These are phyloP conservation scores for Tricholoma sp. DNA, from an alignment of 768 basidiomycete species.

Conservation along the genomic window DNA sequence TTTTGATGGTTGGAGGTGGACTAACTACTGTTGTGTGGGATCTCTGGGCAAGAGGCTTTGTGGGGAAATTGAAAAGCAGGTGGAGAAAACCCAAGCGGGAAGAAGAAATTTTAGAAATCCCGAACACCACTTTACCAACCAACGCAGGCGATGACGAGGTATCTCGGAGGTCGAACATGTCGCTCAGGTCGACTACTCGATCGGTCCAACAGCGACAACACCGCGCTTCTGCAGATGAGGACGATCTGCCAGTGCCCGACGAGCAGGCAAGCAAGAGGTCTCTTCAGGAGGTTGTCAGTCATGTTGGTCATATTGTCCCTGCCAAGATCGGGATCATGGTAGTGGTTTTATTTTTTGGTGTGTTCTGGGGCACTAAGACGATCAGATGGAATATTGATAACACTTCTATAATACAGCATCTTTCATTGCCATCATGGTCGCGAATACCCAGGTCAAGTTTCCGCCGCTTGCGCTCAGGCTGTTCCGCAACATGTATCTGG, in stretches of 20 bases:
- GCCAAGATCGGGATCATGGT: not conserved
- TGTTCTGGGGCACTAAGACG: not conserved
- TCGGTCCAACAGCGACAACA: not conserved
- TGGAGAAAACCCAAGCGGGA: not conserved
- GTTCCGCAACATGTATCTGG: slow-evolving; percentile 44
- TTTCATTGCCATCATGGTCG: not conserved
- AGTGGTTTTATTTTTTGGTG: not conserved
- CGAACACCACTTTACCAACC: not conserved
- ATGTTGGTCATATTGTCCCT: not conserved
- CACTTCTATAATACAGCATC: not conserved
- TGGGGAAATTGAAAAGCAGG: not conserved
- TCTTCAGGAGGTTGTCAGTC: not conserved
- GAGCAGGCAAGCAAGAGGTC: not conserved
- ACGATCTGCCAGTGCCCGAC: not conserved
- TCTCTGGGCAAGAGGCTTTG: slow-evolving; percentile 8
- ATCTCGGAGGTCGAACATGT: not conserved
- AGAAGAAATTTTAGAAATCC: not conserved
- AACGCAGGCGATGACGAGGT: not conserved
- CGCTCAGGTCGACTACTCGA: too few relatives aligned
- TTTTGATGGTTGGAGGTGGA: slow-evolving; percentile 38
- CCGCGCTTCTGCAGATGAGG: not conserved
- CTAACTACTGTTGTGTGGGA: slow-evolving; percentile 37
- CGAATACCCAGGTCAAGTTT: not conserved
- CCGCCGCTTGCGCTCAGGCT: slow-evolving; percentile 9
- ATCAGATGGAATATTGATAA: not conserved